A percentile compares a stretch with the other conserved stretches of the same genome.
These are phyloP conservation scores for Aureobasidium leucospermi DNA, from an alignment of 2,329 filamentous ascomycete genomes.

Conservation along the genomic window DNA sequence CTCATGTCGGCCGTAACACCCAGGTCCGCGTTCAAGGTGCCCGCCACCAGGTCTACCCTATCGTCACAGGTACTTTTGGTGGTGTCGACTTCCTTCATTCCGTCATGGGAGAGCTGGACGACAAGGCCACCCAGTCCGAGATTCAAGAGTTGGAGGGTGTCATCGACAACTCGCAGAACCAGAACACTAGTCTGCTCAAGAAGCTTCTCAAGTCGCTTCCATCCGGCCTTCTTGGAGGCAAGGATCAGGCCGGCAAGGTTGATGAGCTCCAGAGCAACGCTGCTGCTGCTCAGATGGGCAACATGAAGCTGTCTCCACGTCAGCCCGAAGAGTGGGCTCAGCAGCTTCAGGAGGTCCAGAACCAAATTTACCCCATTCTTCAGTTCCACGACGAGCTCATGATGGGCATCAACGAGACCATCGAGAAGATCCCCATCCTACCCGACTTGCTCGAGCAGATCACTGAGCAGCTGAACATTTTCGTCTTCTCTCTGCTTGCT, in stretches of 20 bases:
- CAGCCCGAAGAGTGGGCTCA: conserved; percentile 76
- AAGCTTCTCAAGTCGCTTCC: conserved; percentile 77
- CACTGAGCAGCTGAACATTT: conserved; percentile 78
- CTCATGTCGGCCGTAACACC: conserved; percentile 42
- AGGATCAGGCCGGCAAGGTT: conserved; percentile 66
- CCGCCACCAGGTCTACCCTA: conserved; percentile 40
- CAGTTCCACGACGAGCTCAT: conserved; percentile 87
- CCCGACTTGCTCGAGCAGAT: conserved; percentile 80
- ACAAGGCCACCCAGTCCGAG: conserved; percentile 43
- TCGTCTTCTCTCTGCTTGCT: conserved; percentile 85
- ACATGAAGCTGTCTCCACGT: conserved; percentile 62
- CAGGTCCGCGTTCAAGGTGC: conserved; percentile 37
- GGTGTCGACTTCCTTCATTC: conserved; percentile 46
- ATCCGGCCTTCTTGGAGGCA: conserved; percentile 67
- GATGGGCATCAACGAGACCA: conserved; percentile 66
- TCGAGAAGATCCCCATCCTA: conserved; percentile 79
- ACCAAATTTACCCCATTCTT: conserved; percentile 81
- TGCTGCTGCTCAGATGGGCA: conserved; percentile 51
- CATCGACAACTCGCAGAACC: conserved; percentile 55
- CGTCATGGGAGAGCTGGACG: conserved; percentile 43
- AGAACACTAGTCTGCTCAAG: conserved; percentile 67
- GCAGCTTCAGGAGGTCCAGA: conserved; percentile 66
- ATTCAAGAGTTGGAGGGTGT: conserved; percentile 63
- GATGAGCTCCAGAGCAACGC: conserved; percentile 75
- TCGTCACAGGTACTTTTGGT: conserved; percentile 50